These are phyloP conservation scores for Cryphonectria japonica DNA, from an alignment of 2,329 filamentous ascomycete genomes.

Conservation along the genomic window DNA sequence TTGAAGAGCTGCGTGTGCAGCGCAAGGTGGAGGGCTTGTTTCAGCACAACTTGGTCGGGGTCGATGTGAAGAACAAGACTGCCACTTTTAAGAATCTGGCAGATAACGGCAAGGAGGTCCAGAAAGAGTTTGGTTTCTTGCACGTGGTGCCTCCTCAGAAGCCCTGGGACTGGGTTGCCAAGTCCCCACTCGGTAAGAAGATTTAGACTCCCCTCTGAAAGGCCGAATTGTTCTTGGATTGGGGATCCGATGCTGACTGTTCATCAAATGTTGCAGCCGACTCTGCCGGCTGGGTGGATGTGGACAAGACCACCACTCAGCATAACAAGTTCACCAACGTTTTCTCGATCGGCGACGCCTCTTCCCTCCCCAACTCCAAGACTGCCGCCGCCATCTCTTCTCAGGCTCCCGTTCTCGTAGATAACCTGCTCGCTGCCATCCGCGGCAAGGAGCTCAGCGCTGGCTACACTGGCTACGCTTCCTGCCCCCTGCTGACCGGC, in stretches of 20 bases:
- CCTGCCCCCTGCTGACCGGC: slow-evolving; percentile 50
- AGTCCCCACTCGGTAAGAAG: slow-evolving; percentile 37
- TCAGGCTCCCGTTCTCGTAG: slow-evolving; percentile 48
- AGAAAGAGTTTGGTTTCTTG: slow-evolving; percentile 41
- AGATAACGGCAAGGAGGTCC: slow-evolving; percentile 37
- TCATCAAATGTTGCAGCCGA: slow-evolving; percentile 19
- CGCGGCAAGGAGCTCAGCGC: slow-evolving; percentile 40
- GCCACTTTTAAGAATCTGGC: slow-evolving; percentile 41
- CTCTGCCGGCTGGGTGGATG: slow-evolving; percentile 32
- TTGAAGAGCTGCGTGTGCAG: slow-evolving; percentile 41
- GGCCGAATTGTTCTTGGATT: not conserved
- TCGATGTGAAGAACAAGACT: slow-evolving; percentile 39
- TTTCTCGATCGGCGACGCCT: slow-evolving; percentile 46
- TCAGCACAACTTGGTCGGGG: slow-evolving; percentile 43
- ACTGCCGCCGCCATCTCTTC: slow-evolving; percentile 50
- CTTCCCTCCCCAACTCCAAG: slow-evolving; percentile 47
- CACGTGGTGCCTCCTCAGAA: slow-evolving; percentile 41
- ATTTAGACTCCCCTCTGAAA: not conserved
- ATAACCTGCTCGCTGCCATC: slow-evolving; percentile 44
- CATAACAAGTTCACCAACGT: slow-evolving; percentile 42
- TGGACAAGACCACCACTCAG: slow-evolving; percentile 33
- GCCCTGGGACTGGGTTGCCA: slow-evolving; percentile 32
- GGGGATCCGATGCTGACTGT: not conserved
- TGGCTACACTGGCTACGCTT: slow-evolving; percentile 49
- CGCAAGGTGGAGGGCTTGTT: slow-evolving; percentile 44